Percentiles rank a stretch among this genome's conserved stretches.
These are phyloP conservation scores for Chaetomium strumarium DNA, from an alignment of 2,329 filamentous ascomycete genomes.

Conservation along the genomic window DNA sequence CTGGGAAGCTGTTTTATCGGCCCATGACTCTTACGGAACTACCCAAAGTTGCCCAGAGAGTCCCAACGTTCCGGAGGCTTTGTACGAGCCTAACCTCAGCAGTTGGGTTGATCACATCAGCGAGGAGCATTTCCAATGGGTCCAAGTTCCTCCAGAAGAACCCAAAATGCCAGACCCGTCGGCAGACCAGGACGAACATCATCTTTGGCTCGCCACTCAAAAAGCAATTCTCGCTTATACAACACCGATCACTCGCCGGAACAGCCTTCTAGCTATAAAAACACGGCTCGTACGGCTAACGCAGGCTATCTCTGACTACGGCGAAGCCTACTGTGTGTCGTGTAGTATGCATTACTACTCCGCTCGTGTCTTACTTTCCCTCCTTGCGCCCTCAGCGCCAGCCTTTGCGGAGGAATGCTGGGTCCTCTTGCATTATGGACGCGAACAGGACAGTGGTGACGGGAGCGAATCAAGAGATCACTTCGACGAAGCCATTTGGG, in stretches of 20 bases:
- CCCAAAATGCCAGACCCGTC: neutral
- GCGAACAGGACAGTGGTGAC: neutral
- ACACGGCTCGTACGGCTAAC: neutral
- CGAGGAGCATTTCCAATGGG: neutral
- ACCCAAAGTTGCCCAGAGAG: neutral
- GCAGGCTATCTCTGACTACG: neutral
- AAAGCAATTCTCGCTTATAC: neutral
- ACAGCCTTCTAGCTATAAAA: neutral
- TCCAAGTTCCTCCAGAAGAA: neutral
- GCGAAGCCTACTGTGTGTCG: neutral
- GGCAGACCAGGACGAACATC: neutral
- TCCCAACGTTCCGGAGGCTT: neutral
- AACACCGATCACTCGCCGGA: neutral
- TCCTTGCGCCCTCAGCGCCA: neutral
- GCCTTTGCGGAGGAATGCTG: slow-evolving; percentile 2
- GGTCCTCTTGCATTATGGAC: neutral
- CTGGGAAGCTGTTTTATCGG: neutral
- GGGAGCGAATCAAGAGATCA: neutral
- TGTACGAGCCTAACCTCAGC: neutral
- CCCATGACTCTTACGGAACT: neutral
- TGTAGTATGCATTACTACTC: neutral
- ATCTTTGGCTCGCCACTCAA: neutral
- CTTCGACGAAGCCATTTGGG: neutral
- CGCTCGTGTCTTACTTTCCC: neutral
- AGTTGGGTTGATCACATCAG: neutral